phyloP scores from a whole-genome alignment of 2,329 filamentous ascomycete species.

The Ophidiomyces ophidiicola region DNA sequence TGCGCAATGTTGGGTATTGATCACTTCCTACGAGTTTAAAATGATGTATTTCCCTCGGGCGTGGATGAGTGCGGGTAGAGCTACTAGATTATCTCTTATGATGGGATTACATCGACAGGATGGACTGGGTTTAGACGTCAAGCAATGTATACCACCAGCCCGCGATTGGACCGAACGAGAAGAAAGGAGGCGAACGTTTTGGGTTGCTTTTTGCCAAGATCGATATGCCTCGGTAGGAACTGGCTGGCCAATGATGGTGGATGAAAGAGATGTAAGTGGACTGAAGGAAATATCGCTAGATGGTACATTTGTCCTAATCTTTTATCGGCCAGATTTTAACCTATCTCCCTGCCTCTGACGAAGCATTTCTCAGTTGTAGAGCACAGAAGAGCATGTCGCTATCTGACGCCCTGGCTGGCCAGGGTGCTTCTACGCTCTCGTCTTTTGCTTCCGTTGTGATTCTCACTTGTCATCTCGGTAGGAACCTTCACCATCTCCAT shows the following conservation, averaged over 20 bases:
- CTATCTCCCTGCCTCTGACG: slow-evolving; percentile 70
- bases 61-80: slow-evolving; percentile 81
- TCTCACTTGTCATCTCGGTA: slow-evolving; percentile 80
- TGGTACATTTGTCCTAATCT: no score
- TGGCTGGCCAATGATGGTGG: slow-evolving; percentile 90
- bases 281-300: no score
- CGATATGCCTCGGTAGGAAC: slow-evolving; percentile 92
- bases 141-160: slow-evolving; percentile 75
- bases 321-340: slow-evolving; percentile 56
- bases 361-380: slow-evolving; percentile 69
- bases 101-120: slow-evolving; percentile 84
- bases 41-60: slow-evolving; percentile 95
- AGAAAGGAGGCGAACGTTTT: slow-evolving; percentile 83
- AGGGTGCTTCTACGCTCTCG: slow-evolving; percentile 62
- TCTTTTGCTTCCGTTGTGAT: slow-evolving; percentile 69
- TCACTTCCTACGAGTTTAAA: slow-evolving; percentile 84
- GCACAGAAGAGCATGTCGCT: slow-evolving; percentile 61
- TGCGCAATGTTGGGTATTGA: slow-evolving; percentile 69
- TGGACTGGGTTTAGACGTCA: slow-evolving; percentile 71
- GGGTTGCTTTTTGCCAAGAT: slow-evolving; percentile 84
- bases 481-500: slow-evolving; percentile 82
- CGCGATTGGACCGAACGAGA: slow-evolving; percentile 91
- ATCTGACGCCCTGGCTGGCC: slow-evolving; percentile 41
- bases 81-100: slow-evolving; percentile 76
- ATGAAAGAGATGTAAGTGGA: slow-evolving; percentile 62